These are phyloP conservation scores for Pseudozyma sp. DNA, from an alignment of 1,284 basidiomycete species.

Conservation along the genomic window DNA sequence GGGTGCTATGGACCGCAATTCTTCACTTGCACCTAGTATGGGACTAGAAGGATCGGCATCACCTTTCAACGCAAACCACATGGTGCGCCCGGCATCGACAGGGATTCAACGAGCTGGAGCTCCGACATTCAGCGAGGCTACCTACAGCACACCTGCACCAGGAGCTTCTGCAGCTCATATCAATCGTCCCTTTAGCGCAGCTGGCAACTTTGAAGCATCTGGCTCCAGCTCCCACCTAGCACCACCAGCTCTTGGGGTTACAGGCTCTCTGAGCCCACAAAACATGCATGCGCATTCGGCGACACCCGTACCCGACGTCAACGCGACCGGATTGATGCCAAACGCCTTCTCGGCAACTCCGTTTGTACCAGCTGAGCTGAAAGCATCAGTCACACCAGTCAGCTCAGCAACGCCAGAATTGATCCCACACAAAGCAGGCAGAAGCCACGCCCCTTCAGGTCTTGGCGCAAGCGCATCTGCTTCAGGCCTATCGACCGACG, in stretches of 20 bases:
- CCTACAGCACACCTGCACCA: conserved; percentile 7
- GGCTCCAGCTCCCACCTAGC: conserved; percentile 15
- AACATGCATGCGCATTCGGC: conserved; percentile 21
- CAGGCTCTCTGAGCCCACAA: conserved; percentile 2
- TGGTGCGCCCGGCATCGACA: conserved; percentile 36
- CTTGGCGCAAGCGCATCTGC: conserved; percentile 19
- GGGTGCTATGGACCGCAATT: conserved; percentile 8
- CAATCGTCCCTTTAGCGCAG: conserved; percentile 30
- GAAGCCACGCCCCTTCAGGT: neutral
- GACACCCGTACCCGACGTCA: conserved; percentile 11
- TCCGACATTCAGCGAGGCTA: conserved; percentile 12
- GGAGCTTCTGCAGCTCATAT: conserved; percentile 14
- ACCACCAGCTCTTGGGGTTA: conserved; percentile 7
- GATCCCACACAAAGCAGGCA: neutral
- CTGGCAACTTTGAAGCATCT: conserved; percentile 21
- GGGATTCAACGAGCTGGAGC: conserved; percentile 11
- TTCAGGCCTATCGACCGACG: conserved; percentile 35
- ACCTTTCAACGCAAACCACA: neutral
- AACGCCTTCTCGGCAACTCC: conserved; percentile 2
- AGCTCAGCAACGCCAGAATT: conserved; percentile 41
- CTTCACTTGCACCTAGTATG: neutral
- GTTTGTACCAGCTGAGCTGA: conserved; percentile 9
- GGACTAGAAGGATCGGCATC: conserved; percentile 4
- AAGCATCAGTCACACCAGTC: conserved; percentile 16
- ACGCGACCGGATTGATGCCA: neutral